A percentile compares a stretch with the other conserved stretches of the same genome.
phyloP scores from a whole-genome alignment of 176 grass and related monocot species.

The Areca catechu region DNA sequence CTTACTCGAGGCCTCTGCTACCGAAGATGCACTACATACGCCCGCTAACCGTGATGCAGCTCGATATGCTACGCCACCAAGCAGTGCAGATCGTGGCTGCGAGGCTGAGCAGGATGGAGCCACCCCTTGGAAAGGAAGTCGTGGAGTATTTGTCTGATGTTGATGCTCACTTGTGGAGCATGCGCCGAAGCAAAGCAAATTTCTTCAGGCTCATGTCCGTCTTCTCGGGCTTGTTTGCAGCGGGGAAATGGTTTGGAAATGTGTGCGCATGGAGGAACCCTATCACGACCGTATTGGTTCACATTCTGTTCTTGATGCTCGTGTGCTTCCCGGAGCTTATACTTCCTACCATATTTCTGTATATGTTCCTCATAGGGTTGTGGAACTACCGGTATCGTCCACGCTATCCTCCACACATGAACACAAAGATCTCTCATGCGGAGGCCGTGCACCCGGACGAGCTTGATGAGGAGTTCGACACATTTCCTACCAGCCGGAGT shows the following conservation, averaged over 20 bases:
- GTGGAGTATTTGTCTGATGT: conserved; percentile 95
- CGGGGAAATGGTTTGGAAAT: conserved; percentile 74
- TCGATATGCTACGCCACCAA: conserved; percentile 71
- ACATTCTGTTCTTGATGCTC: conserved; percentile 85
- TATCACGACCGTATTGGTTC: conserved; percentile 82
- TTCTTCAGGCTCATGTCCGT: conserved; percentile 95
- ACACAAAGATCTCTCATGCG: conserved; percentile 91
- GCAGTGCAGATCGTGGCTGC: conserved; percentile 88
- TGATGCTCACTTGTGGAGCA: conserved; percentile 93
- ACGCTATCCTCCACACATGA: conserved; percentile 92
- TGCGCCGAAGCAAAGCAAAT: conserved; percentile 94
- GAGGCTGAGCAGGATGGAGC: conserved; percentile 81
- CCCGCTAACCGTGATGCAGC: conserved; percentile 80
- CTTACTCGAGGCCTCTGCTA: conserved; percentile 74
- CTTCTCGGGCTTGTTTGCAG: conserved; percentile 67
- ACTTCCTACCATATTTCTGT: conserved; percentile 73
- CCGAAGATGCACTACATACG: conserved; percentile 96
- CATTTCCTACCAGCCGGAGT: conserved; percentile 56
- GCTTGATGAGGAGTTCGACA: conserved; percentile 86
- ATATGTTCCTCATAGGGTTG: conserved; percentile 91
- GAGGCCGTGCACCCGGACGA: conserved; percentile 81
- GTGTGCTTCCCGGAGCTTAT: conserved; percentile 96
- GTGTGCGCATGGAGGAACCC: conserved; percentile 89
- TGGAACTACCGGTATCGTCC: conserved; percentile 96
- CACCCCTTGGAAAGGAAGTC: conserved; percentile 87